Conservation (phyloP, 345 rosid genomes). For the Syzygium aqueum region DNA sequence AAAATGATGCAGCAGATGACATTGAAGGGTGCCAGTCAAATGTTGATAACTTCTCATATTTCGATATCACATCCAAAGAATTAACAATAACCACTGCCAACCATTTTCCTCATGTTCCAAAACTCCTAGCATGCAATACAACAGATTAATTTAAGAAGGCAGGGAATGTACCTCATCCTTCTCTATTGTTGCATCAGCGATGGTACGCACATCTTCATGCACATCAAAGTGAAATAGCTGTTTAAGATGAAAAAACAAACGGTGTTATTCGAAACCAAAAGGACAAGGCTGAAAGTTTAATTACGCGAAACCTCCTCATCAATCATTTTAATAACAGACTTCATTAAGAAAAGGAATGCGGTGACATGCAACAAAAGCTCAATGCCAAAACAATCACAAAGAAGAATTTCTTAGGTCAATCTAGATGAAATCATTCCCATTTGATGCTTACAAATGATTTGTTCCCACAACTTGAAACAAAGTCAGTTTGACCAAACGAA, state of each 20-base stretch:
- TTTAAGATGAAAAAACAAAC: not conserved
- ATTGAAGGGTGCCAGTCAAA: not conserved
- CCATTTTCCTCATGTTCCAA: not conserved
- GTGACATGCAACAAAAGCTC: not conserved
- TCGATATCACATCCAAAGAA: not conserved
- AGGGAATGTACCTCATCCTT: constrained; percentile 71
- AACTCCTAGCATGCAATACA: not conserved
- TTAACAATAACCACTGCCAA: not conserved
- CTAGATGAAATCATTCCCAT: not conserved
- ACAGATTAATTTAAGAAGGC: not conserved
- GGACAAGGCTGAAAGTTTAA: not conserved
- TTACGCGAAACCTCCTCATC: not conserved
- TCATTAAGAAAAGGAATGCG: not conserved
- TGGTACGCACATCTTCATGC: constrained; percentile 94
- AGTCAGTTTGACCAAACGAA: not conserved
- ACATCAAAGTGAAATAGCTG: constrained; percentile 99
- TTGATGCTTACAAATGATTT: not conserved
- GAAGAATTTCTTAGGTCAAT: not conserved
- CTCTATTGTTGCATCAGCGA: constrained; percentile 95
- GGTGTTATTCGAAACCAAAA: not conserved
- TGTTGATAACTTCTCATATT: not conserved
- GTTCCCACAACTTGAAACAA: not conserved
- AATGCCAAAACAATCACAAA: not conserved
- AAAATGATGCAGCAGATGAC: not conserved
- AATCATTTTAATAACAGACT: not conserved